Conservation (phyloP, 306 rosid species). For the Acmispon strigosus region DNA sequence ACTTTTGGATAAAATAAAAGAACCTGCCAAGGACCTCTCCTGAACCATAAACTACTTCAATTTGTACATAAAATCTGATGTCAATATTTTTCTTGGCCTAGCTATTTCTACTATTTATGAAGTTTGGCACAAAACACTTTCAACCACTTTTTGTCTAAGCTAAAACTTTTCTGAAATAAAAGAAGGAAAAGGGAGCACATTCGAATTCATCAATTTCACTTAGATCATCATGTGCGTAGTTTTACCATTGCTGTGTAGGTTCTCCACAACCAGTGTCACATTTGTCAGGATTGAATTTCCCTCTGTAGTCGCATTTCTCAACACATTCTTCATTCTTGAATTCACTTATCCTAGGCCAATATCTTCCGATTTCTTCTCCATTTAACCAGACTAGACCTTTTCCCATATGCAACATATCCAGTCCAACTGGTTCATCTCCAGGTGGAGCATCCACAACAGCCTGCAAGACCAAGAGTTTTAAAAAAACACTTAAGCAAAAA, state of each 20-base stretch:
- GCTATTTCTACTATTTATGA: background rate
- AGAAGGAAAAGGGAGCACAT: background rate
- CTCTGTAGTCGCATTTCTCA: constrained; percentile 77
- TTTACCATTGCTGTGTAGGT: constrained; percentile 88
- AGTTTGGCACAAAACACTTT: background rate
- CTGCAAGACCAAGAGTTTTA: constrained; percentile 34
- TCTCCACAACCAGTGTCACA: constrained; percentile 89
- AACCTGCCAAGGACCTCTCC: background rate
- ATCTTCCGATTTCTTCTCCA: constrained; percentile 98
- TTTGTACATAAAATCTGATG: background rate
- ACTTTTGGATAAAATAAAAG: background rate
- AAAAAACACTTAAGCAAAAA: background rate
- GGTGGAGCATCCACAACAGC: constrained; percentile 64
- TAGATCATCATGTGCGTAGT: background rate
- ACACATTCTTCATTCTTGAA: constrained; percentile 57
- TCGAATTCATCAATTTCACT: background rate
- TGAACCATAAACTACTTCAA: background rate
- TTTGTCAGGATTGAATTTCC: constrained; percentile 75
- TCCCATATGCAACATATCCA: constrained; percentile 93
- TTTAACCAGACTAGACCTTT: constrained; percentile 98
- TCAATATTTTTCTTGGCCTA: background rate
- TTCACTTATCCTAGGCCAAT: constrained; percentile 67
- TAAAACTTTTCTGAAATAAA: background rate
- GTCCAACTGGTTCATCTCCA: constrained; percentile 78
- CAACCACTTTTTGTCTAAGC: constrained; percentile 8